Percentiles rank a stretch among this genome's conserved stretches.
These are phyloP conservation scores for Komagataella phaffii DNA, from an alignment of 805 yeast genomes.

Conservation along the genomic window DNA sequence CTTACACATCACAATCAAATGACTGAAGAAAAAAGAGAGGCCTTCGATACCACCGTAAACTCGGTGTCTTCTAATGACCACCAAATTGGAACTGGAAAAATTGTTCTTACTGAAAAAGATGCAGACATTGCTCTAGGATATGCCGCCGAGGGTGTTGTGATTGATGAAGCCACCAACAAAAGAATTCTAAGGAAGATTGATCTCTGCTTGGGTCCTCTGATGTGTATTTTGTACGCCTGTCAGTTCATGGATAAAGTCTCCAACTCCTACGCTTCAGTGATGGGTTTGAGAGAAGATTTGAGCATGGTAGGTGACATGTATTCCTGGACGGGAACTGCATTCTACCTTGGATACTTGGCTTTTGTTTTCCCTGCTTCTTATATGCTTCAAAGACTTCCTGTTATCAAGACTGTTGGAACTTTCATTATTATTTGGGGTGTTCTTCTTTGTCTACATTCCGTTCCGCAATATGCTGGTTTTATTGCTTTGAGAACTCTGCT, in stretches of 20 bases:
- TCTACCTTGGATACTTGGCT: constrained; percentile 18
- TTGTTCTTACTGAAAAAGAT: constrained; percentile 14
- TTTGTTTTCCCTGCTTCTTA: constrained; percentile 22
- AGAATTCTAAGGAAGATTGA: constrained; percentile 28
- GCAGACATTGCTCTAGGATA: constrained; percentile 33
- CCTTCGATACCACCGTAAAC: neutral
- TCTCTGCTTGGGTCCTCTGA: constrained; percentile 29
- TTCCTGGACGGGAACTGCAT: constrained; percentile 16
- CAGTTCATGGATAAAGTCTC: constrained; percentile 33
- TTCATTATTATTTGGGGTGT: constrained; percentile 20
- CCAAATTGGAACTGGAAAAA: constrained; percentile 3
- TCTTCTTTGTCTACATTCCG: constrained; percentile 16
- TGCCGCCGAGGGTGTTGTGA: constrained; percentile 18
- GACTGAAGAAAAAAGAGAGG: neutral
- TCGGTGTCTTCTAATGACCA: neutral
- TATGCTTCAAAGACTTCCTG: constrained; percentile 17
- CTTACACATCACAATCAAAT: neutral
- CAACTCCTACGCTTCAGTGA: constrained; percentile 20
- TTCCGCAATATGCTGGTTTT: constrained; percentile 27
- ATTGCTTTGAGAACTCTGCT: constrained; percentile 28
- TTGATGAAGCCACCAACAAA: constrained; percentile 9
- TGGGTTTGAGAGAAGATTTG: constrained; percentile 22
- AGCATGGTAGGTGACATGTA: constrained; percentile 19
- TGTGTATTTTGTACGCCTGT: constrained; percentile 30
- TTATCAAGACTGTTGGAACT: constrained; percentile 16